Percentiles rank a stretch among this genome's conserved stretches.
These are phyloP conservation scores for Bruguiera parviflora DNA, from an alignment of 345 rosid species.

Conservation along the genomic window DNA sequence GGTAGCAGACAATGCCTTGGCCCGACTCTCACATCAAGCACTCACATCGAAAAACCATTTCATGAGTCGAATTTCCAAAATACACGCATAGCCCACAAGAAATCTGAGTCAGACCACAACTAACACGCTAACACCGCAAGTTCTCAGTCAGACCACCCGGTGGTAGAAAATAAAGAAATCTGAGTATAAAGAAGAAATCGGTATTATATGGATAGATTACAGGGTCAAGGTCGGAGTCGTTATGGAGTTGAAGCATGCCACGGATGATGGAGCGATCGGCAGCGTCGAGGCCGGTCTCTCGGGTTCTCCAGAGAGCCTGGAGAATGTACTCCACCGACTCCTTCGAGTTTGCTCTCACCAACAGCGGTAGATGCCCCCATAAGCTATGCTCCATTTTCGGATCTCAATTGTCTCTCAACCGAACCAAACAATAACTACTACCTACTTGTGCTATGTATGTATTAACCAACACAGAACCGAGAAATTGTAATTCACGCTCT, in stretches of 20 bases:
- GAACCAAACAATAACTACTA: not conserved
- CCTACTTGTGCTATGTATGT: not conserved
- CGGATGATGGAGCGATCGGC: conserved; percentile 49
- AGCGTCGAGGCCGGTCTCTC: conserved; percentile 51
- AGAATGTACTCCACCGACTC: conserved; percentile 59
- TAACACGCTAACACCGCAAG: not conserved
- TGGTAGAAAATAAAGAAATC: not conserved
- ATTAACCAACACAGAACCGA: not conserved
- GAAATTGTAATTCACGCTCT: not conserved
- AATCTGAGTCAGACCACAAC: too few species aligned
- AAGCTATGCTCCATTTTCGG: conserved; percentile 39
- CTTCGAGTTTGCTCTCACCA: conserved; percentile 52
- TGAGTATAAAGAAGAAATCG: not conserved
- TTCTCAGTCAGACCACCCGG: not conserved
- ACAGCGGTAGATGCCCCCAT: conserved; percentile 55
- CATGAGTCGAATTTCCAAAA: too few species aligned
- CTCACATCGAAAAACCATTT: too few species aligned
- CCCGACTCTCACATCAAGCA: too few species aligned
- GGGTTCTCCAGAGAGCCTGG: conserved; percentile 61
- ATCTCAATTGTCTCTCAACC: not conserved
- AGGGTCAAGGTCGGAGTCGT: conserved; percentile 64
- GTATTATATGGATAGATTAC: conserved; percentile 18
- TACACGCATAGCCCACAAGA: too few species aligned
- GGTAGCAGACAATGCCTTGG: too few species aligned
- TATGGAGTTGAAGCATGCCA: conserved; percentile 52